A percentile compares a stretch with the other conserved stretches of the same genome.
These are phyloP conservation scores for Fraxinus angustifolia DNA, from an alignment of 305 asterid genomes.

Conservation along the genomic window DNA sequence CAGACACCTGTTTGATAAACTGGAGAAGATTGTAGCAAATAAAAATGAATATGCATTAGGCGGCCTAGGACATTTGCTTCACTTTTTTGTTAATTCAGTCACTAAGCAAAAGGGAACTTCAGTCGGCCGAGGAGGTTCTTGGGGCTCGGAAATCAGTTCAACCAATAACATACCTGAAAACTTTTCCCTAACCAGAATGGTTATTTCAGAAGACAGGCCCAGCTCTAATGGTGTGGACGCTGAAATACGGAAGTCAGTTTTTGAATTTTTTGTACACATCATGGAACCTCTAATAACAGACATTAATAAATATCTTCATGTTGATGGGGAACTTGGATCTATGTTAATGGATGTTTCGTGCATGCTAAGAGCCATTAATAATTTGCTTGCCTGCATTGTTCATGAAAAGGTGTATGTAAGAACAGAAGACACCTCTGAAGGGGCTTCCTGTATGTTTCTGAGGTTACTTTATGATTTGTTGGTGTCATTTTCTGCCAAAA, in stretches of 20 bases:
- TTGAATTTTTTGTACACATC: slow-evolving; percentile 66
- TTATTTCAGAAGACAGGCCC: slow-evolving; percentile 27
- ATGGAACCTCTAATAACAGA: slow-evolving; percentile 63
- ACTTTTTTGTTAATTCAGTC: slow-evolving; percentile 56
- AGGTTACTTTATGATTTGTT: slow-evolving; percentile 51
- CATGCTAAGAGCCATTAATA: slow-evolving; percentile 57
- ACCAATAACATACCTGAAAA: slow-evolving; percentile 22
- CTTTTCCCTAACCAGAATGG: slow-evolving; percentile 20
- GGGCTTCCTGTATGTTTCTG: slow-evolving; percentile 64
- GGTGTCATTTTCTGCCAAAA: slow-evolving; percentile 50
- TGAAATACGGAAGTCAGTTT: slow-evolving; percentile 52
- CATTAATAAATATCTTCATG: slow-evolving; percentile 40
- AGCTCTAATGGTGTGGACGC: slow-evolving; percentile 38
- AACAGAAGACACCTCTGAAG: slow-evolving; percentile 75
- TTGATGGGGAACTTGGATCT: slow-evolving; percentile 36
- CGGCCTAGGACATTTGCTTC: slow-evolving; percentile 75
- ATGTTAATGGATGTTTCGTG: slow-evolving; percentile 36
- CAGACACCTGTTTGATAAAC: slow-evolving; percentile 72
- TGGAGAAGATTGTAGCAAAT: slow-evolving; percentile 60
- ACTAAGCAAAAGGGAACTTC: slow-evolving; percentile 49
- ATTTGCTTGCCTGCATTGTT: slow-evolving; percentile 50
- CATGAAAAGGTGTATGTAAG: slow-evolving; percentile 57
- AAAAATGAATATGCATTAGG: slow-evolving; percentile 50
- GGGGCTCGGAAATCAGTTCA: slow-evolving; percentile 24
- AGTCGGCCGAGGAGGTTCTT: slow-evolving; percentile 35